phyloP scores from a whole-genome alignment of 148 eudicot genomes.

The Camellia granthamiana region DNA sequence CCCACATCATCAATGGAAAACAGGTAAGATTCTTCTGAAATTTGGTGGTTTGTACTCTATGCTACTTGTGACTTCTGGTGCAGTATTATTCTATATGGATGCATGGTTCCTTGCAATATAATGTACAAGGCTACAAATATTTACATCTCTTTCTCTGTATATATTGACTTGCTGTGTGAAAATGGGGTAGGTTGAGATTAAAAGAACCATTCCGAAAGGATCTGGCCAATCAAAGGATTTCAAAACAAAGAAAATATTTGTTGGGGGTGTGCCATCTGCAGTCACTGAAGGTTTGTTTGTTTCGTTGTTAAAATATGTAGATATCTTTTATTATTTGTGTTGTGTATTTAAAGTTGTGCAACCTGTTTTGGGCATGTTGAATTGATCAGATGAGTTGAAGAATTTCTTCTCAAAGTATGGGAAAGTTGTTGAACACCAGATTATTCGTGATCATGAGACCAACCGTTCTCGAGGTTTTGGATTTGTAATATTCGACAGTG shows the following conservation, averaged over 20 bases:
- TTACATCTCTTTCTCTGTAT: background rate
- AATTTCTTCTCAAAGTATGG: constrained; percentile 65
- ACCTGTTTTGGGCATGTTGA: constrained; percentile 14
- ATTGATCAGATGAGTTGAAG: constrained; percentile 51
- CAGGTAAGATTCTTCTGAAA: constrained; percentile 35
- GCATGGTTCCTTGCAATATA: background rate
- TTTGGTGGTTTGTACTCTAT: background rate
- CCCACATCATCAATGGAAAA: constrained; percentile 70
- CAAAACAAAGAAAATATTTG: constrained; percentile 73
- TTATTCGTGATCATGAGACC: constrained; percentile 64
- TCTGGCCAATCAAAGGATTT: constrained; percentile 61
- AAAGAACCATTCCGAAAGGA: constrained; percentile 81
- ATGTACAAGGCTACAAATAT: background rate
- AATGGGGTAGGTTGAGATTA: constrained; percentile 66
- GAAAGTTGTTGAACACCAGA: constrained; percentile 61
- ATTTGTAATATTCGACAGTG: constrained; percentile 62
- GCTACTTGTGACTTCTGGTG: background rate
- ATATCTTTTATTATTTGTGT: background rate
- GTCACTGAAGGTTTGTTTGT: constrained; percentile 50
- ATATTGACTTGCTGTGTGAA: constrained; percentile 5
- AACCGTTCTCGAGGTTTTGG: constrained; percentile 82
- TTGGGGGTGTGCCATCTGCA: constrained; percentile 68
- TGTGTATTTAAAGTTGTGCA: background rate
- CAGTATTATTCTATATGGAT: background rate
- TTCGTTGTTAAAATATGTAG: background rate